phyloP scores from a whole-genome alignment of 1,284 basidiomycete species.

The Cutaneotrichosporon sp. region DNA sequence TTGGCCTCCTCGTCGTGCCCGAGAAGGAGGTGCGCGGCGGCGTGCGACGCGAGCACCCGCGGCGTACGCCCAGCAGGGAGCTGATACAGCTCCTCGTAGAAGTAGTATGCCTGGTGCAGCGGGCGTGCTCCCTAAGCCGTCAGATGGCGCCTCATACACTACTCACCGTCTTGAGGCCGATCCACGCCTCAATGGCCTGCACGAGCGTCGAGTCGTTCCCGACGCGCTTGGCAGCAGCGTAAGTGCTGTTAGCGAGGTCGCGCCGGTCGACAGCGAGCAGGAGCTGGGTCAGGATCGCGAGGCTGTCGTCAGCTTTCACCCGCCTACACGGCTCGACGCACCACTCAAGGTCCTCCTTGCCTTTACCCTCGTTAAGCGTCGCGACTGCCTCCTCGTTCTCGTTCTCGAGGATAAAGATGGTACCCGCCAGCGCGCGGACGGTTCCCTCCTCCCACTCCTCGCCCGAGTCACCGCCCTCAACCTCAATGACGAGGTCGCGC shows the following conservation, averaged over 20 bases:
- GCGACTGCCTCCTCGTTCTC: constrained; percentile 88
- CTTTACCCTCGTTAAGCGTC: constrained; percentile 65
- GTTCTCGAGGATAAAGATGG: constrained; percentile 72
- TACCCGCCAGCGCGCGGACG: constrained; percentile 72
- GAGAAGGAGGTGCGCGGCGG: constrained; percentile 72
- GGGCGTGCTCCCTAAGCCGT: constrained; percentile 50
- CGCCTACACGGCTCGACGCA: constrained; percentile 48
- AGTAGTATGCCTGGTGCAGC: constrained; percentile 63
- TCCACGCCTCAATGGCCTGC: constrained; percentile 81
- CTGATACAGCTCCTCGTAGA: constrained; percentile 85
- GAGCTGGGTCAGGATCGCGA: constrained; percentile 73
- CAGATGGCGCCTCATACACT: background rate
- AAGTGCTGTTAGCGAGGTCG: constrained; percentile 79
- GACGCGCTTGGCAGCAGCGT: constrained; percentile 71
- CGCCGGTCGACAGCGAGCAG: constrained; percentile 77
- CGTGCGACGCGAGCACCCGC: constrained; percentile 72
- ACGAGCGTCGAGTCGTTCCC: constrained; percentile 84
- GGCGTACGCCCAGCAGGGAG: constrained; percentile 70
- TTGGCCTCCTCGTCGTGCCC: constrained; percentile 75
- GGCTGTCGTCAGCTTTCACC: constrained; percentile 51
- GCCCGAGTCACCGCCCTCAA: constrained; percentile 65
- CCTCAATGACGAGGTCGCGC: constrained; percentile 76
- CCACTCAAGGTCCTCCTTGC: constrained; percentile 77
- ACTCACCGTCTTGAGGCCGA: constrained; percentile 72
- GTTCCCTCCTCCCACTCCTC: constrained; percentile 61